phyloP scores from a whole-genome alignment of 2,329 filamentous ascomycete species.

The Cercospora zeae-maydis region DNA sequence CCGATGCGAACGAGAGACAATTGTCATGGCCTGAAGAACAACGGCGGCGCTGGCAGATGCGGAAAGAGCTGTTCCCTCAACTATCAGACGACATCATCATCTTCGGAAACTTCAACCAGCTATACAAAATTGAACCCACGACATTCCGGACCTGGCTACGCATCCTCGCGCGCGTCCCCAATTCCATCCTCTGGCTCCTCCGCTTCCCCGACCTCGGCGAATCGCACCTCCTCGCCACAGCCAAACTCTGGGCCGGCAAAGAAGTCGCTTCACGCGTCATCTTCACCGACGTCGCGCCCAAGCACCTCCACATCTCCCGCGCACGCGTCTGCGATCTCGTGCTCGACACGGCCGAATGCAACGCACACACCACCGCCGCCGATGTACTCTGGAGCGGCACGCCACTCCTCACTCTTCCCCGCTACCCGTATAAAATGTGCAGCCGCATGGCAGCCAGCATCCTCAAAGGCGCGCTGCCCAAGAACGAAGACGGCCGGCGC shows the following conservation, averaged over 20 bases:
- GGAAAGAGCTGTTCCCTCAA: conserved; percentile 82
- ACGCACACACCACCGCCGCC: conserved; percentile 94
- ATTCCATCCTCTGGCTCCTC: conserved; percentile 91
- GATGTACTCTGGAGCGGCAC: conserved; percentile 97
- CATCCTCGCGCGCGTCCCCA: conserved; percentile 79
- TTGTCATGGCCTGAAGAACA: conserved; percentile 84
- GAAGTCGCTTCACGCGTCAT: conserved; percentile 82
- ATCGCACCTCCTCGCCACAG: conserved; percentile 75
- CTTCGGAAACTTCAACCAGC: conserved; percentile 94
- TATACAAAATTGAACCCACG: conserved; percentile 99
- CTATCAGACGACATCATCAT: conserved; percentile 82
- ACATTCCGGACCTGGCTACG: conserved; percentile 95
- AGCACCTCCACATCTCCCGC: conserved; percentile 87
- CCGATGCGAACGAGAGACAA: conserved; percentile 62
- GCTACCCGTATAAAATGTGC: conserved; percentile 98
- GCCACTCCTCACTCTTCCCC: conserved; percentile 80
- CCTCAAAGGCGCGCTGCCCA: conserved; percentile 80
- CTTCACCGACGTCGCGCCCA: conserved; percentile 95
- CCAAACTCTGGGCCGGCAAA: conserved; percentile 75
- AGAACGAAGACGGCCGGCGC: conserved; percentile 59
- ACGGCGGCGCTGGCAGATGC: conserved; percentile 80
- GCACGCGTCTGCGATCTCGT: conserved; percentile 92
- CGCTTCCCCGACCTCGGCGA: conserved; percentile 94
- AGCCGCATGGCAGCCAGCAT: conserved; percentile 97
- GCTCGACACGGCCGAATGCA: conserved; percentile 95